Evolutionary conservation across 106 monocot genomes (phyloP), one percentile per base, ranked within the genome.

Genomic region (Dendrobium catenatum): DNA sequence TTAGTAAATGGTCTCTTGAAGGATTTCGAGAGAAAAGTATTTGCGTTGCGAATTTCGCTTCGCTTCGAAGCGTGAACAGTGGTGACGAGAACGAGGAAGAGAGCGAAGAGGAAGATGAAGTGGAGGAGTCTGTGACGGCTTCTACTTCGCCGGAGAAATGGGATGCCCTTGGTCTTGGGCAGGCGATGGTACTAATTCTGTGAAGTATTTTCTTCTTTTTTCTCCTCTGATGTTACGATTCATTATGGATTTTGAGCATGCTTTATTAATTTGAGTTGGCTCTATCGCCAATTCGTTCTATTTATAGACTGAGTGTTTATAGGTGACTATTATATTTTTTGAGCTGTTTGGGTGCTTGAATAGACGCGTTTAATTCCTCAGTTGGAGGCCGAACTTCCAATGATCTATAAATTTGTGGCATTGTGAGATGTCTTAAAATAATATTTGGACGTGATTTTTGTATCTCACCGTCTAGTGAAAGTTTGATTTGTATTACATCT

Each of bases 111-210:
- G 84, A 80, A 16, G 83, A 22, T 76, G 86, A 68, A 77, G 87
- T 40, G 73, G 88, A 43, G 5, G 64, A 66, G 64, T 66, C 26
- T 77, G 33, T 79, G 76, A 76, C 59, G 76, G 46, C 73, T 15
- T 83, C 84, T 24, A 78, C 70, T 18, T 48, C 83, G 20, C 94
- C 91, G 5, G 90, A 94, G 85, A 85, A 86, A 82, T 98, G 97
- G 97, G 94, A 98, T 77, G 94, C 93, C 16, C 56, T 98, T 15
- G 97, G 94, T 15, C 94, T 98, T 15, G 92, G 94, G 10, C 94
- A 98, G 77, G 97, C 94, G 46, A 98, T 98, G 97, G 97, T 97
- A 94, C 56, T 72, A 9, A 20, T 66, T 43, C 7, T 48, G 33
- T 48, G 51, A 51, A 51, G 51, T 51, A 13, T 51, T 51, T 13